Percentiles rank a stretch among this genome's conserved stretches.
Evolutionary conservation across 2,329 filamentous ascomycete species (phyloP).

Genomic region (Pseudophaeomoniella oleicola): DNA sequence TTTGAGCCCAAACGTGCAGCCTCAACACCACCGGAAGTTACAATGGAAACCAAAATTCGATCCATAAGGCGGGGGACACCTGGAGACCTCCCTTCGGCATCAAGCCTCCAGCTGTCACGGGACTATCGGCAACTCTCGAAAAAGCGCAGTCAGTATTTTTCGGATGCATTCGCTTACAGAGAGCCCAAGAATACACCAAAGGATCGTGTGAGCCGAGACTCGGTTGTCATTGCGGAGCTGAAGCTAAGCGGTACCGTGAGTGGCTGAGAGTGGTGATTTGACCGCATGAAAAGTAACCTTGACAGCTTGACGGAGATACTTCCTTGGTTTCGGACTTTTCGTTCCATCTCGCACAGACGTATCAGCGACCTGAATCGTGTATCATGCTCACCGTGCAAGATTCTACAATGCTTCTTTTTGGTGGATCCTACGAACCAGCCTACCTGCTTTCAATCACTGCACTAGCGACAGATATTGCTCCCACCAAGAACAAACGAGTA

Average conservation of each 20-base stretch:
- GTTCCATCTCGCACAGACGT: constrained; percentile 58
- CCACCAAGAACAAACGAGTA: constrained; percentile 68
- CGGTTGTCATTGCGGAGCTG: constrained; percentile 48
- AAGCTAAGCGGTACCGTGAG: constrained; percentile 50
- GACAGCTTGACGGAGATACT: constrained; percentile 54
- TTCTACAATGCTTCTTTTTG: constrained; percentile 59
- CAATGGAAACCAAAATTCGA: constrained; percentile 7
- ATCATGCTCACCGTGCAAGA: constrained; percentile 67
- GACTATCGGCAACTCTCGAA: constrained; percentile 12
- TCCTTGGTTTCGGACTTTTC: constrained; percentile 62
- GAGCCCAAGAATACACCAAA: constrained; percentile 21
- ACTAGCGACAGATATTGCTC: constrained; percentile 52
- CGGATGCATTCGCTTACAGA: constrained; percentile 22
- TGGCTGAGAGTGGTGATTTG: constrained; percentile 5
- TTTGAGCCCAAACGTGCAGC: constrained; percentile 3
- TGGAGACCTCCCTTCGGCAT: constrained; percentile 7
- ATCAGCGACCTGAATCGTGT: constrained; percentile 57
- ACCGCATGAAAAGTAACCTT: constrained; percentile 8
- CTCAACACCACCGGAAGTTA: constrained; percentile 11
- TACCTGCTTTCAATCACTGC: constrained; percentile 65
- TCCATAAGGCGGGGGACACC: constrained; percentile 5
- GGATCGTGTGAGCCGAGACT: constrained; percentile 37
- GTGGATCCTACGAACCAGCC: constrained; percentile 60
- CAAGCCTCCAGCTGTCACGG: constrained; percentile 9
- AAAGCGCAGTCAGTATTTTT: constrained; percentile 24